These are phyloP conservation scores for Limonium bicolor DNA, from an alignment of 148 eudicot genomes.

Conservation along the genomic window DNA sequence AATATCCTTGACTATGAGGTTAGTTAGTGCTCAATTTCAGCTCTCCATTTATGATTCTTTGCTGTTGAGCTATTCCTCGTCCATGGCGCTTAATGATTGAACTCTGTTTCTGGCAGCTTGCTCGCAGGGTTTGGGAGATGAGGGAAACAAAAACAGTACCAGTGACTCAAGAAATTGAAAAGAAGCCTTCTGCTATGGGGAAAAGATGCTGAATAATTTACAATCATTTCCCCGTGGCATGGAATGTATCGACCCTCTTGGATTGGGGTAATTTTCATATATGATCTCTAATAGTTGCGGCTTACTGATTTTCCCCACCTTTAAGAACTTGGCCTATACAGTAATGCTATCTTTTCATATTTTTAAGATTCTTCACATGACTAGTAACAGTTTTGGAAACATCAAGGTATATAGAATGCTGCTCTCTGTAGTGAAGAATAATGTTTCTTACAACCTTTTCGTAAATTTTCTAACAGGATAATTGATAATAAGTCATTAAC, in stretches of 20 bases:
- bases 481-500: conserved; percentile 78
- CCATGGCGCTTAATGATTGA: too few species aligned
- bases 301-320: not conserved
- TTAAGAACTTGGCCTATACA: not conserved
- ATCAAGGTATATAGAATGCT: not conserved
- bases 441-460: conserved; percentile 1
- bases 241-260: conserved; percentile 95
- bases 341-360: not conserved
- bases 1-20: too few species aligned
- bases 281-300: too few species aligned
- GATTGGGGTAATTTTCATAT: conserved; percentile 81
- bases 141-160: conserved; percentile 73
- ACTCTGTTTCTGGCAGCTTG: conserved; percentile 44
- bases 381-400: not conserved
- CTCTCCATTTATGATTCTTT: too few species aligned
- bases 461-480: conserved; percentile 36
- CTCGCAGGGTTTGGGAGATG: conserved; percentile 97
- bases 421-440: not conserved
- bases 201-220: conserved; percentile 49
- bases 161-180: conserved; percentile 44
- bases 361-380: not conserved
- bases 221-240: conserved; percentile 93
- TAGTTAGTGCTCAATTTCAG: too few species aligned
- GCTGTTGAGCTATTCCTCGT: too few species aligned
- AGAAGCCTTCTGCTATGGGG: conserved; percentile 39